These are phyloP conservation scores for Fusarium sp. DNA, from an alignment of 2,329 filamentous ascomycete species.

Conservation along the genomic window DNA sequence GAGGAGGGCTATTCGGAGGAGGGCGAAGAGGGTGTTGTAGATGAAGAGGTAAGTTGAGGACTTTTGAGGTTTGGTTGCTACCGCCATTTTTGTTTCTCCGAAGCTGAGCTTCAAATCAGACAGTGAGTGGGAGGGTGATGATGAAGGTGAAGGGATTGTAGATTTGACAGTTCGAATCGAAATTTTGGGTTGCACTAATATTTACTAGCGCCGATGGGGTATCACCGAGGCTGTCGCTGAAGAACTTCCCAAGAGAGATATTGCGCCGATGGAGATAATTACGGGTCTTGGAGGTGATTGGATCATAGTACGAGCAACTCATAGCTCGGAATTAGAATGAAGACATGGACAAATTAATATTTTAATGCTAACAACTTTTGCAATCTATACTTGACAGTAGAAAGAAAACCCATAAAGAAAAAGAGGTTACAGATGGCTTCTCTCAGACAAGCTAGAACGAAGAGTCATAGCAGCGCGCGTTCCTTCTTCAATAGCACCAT, in stretches of 20 bases:
- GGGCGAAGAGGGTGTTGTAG: conserved; percentile 28
- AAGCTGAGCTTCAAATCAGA: neutral
- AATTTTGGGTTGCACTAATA: neutral
- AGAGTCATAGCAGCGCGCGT: conserved; percentile 43
- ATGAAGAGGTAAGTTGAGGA: conserved; percentile 14
- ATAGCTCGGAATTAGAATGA: too few species aligned
- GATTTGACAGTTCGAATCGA: neutral
- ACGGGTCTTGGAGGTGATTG: neutral
- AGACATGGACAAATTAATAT: neutral
- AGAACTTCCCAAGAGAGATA: conserved; percentile 18
- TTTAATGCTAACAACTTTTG: neutral
- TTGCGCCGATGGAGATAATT: conserved; percentile 9
- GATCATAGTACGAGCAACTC: neutral
- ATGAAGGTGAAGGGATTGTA: neutral
- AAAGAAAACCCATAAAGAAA: too few species aligned
- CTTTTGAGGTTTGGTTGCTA: neutral
- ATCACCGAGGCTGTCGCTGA: conserved; percentile 15
- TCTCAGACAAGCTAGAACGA: conserved; percentile 6
- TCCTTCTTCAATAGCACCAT: conserved; percentile 61
- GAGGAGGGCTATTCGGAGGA: conserved; percentile 17
- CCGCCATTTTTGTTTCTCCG: neutral
- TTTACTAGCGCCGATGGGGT: neutral
- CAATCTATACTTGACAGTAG: too few species aligned
- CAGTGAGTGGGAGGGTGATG: neutral
- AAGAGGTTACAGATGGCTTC: neutral